Percentiles rank a stretch among this genome's conserved stretches.
Evolutionary conservation across 2,329 filamentous ascomycete species (phyloP).

Genomic region (Madurella fahalii): DNA sequence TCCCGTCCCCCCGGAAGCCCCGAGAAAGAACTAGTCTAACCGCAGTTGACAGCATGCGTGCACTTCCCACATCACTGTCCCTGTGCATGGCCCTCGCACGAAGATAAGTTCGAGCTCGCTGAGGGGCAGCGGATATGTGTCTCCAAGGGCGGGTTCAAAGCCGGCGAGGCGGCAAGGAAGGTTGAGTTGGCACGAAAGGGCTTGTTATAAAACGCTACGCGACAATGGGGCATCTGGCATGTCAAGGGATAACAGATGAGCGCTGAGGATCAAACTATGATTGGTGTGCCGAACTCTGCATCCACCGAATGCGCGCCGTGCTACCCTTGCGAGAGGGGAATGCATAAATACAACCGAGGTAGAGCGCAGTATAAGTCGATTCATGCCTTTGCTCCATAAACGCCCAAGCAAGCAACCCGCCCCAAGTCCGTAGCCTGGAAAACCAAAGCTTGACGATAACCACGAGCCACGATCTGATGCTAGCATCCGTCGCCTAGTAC

Average conservation of each 20-base stretch:
- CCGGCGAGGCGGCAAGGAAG: constrained; percentile 68
- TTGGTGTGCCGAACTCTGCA: not conserved
- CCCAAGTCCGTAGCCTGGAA: too few relatives aligned
- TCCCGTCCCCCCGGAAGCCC: not conserved
- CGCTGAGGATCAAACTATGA: not conserved
- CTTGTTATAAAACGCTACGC: constrained; percentile 48
- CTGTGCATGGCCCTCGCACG: constrained; percentile 71
- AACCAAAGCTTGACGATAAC: too few relatives aligned
- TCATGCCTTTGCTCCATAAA: too few relatives aligned
- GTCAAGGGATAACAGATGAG: not conserved
- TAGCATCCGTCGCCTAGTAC: too few relatives aligned
- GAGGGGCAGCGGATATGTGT: constrained; percentile 71
- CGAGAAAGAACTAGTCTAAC: not conserved
- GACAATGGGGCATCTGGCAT: not conserved
- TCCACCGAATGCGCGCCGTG: too few relatives aligned
- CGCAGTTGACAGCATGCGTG: constrained; percentile 63
- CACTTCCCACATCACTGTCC: constrained; percentile 97
- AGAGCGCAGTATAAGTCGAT: too few relatives aligned
- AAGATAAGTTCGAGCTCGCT: constrained; percentile 72
- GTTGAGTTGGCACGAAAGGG: constrained; percentile 78
- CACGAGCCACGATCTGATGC: too few relatives aligned
- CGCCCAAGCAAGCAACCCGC: too few relatives aligned
- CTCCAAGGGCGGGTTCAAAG: constrained; percentile 70
- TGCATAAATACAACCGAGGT: too few relatives aligned
- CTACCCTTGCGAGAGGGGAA: too few relatives aligned